Base-by-base conservation (phyloP, 805 yeast genomes). In the Barnettozyma wickerhamii region DNA sequence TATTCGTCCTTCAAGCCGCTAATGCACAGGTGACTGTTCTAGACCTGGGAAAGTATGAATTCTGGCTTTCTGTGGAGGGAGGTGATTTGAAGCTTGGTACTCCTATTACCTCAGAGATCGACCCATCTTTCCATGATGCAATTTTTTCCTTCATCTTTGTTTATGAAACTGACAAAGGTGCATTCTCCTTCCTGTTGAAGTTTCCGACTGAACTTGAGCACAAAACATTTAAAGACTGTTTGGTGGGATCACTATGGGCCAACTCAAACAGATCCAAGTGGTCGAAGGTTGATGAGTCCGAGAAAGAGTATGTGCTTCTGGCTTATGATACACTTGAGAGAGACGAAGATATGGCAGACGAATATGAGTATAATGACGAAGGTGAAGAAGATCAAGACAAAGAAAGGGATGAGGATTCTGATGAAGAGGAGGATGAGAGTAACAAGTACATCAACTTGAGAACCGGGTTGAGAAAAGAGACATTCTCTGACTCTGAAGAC, bases 71-170 rank as follows among this genome's bases (percentile, higher is more conserved):
- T 9, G 62, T 81, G 7, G 53, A 56, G 10, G 56, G 60, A 5
- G 50, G 50, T 2, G 51, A 55, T 5, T 49, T 50, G 6, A 45
- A 58, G 3, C 40, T 78, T 5, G 75, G 73, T 2, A 58, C 70
- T 5, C 57, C 56, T 4, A 57, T 83, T 18, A 56, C 66, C 10
- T 69, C 75, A 10, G 69, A 71, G 21, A 64, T 87, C 61, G 79
- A 74, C 53, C 87, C 93, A 2, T 68, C 74, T n/a, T 81, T 85
- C 56, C 78, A 81, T 54, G 71, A 67, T 46, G 78, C 72, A 10
- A 63, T 72, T 24, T 48, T 59, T 12, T 71, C 85, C 1, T 83
- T 88, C 49, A 72, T 83, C 12, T 88, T 86, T 71, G 83, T 84
- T 56, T 70, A 75, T 47, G 36, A 46, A 28, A 34, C 40, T 20